Evolutionary conservation across 495 filamentous ascomycete species (phyloP), one percentile per base, ranked within the genome.

Genomic region (Margaritispora aquatica): DNA sequence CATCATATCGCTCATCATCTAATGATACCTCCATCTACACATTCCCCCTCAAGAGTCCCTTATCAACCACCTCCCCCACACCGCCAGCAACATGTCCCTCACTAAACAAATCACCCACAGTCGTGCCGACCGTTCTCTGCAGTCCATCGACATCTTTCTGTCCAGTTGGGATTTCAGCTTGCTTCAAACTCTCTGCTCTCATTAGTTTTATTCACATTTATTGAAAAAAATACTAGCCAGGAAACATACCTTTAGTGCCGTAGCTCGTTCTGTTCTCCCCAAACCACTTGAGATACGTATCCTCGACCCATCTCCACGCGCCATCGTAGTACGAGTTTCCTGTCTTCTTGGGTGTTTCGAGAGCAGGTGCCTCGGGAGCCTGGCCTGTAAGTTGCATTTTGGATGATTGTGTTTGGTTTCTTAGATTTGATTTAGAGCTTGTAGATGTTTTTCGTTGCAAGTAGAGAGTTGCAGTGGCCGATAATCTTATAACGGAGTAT

Each of bases 241-340:
- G 4, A 17, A 2, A 44, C 49, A 34, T 38, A 59, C 65, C 62
- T 60, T 67, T 67, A 1, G 59, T 53, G 15, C 61, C 62, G 31
- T 67, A 67, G 0, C 51, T 58, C 3, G 62, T 58, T 22, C 65
- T 31, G 41, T 67, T 67, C 54, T 67, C 65, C 17, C 65, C 65
- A 44, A 67, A 67, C 2, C 50, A 67, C 7, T 55, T 34, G n/a
- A 67, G 58, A 38, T 67, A 67, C 1, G 58, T 67, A 52, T 67
- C 65, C 34, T 67, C 65, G 31, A 64, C 34, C 65, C 65, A 67
- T 20, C 51, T 51, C 58, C 24, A 55, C 20, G 51, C 34, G 19
- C 23, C 29, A 2, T 66, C 58, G 26, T 58, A 61, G 46, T 63
- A 63, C 7, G 22, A 26, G 24, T 41, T 31, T 9, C 47, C 24